Percentiles rank a stretch among this genome's conserved stretches.
Evolutionary conservation across 768 basidiomycete species (phyloP).

Genomic region (Rickenella mellea): DNA sequence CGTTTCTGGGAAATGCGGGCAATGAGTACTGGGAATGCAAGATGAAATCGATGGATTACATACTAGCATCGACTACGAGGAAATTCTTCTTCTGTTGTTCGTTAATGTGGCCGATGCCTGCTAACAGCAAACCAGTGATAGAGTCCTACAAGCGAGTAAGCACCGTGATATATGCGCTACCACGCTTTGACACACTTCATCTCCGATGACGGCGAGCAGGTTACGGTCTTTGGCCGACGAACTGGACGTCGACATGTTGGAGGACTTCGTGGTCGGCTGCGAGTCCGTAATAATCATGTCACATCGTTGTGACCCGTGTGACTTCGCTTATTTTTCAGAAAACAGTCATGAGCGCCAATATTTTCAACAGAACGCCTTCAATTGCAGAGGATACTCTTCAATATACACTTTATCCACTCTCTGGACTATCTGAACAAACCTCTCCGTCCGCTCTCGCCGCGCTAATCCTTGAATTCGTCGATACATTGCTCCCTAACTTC

Average conservation of each 20-base stretch:
- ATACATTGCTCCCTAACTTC: conserved; percentile 38
- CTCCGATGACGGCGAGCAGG: conserved; percentile 92
- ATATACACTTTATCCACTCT: conserved; percentile 61
- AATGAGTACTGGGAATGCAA: conserved; percentile 2
- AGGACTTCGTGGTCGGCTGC: too few relatives aligned
- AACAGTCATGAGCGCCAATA: too few relatives aligned
- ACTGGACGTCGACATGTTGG: conserved; percentile 38
- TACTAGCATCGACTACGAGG: conserved; percentile 88
- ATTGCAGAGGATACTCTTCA: conserved; percentile 83
- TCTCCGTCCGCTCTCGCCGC: conserved; percentile 59
- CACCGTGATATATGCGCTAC: conserved; percentile 8
- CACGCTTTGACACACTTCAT: conserved; percentile 55
- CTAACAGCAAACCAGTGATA: conserved; percentile 89
- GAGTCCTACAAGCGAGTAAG: conserved; percentile 59
- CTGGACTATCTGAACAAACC: conserved; percentile 42
- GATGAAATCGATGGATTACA: conserved; percentile 18
- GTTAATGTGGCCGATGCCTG: conserved; percentile 88
- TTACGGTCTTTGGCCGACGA: conserved; percentile 71
- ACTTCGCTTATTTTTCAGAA: too few relatives aligned
- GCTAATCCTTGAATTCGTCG: conserved; percentile 49
- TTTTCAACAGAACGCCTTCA: conserved; percentile 66
- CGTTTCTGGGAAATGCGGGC: conserved; percentile 51
- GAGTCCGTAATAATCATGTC: too few relatives aligned
- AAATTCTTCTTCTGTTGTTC: conserved; percentile 96
- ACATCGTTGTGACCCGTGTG: too few relatives aligned